Conservation (phyloP, 1,139 yeast genomes). For the Yamadazyma pseudoaaseri region DNA sequence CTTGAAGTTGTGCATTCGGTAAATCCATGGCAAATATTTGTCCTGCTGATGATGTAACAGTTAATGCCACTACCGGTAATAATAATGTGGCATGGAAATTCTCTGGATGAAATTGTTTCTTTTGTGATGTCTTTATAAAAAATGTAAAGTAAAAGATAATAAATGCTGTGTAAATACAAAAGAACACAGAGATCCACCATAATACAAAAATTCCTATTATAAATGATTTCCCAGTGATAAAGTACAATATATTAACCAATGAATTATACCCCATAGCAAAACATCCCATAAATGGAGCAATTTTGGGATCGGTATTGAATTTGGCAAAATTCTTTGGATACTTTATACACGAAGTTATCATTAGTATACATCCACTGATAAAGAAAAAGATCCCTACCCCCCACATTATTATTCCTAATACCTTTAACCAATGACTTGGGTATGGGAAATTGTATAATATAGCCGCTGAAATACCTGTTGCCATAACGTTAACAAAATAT, state of each 20-base stretch:
- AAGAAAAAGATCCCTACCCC: slow-evolving; percentile 53
- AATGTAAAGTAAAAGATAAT: slow-evolving; percentile 47
- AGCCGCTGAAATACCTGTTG: slow-evolving; percentile 69
- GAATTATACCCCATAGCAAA: slow-evolving; percentile 77
- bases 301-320: slow-evolving; percentile 44
- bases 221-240: slow-evolving; percentile 34
- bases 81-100: slow-evolving; percentile 47
- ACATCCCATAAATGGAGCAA: slow-evolving; percentile 70
- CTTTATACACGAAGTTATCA: slow-evolving; percentile 35
- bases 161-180: slow-evolving; percentile 59
- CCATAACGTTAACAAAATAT: slow-evolving; percentile 80
- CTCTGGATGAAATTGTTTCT: slow-evolving; percentile 21
- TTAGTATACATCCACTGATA: slow-evolving; percentile 33
- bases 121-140: slow-evolving; percentile 25
- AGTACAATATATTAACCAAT: slow-evolving; percentile 52
- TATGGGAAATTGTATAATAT: slow-evolving; percentile 67
- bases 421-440: slow-evolving; percentile 56
- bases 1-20: slow-evolving; percentile 39
- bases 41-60: slow-evolving; percentile 72
- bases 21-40: slow-evolving; percentile 47
- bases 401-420: slow-evolving; percentile 56
- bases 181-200: slow-evolving; percentile 65
- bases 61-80: slow-evolving; percentile 73
- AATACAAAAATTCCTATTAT: slow-evolving; percentile 50
- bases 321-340: slow-evolving; percentile 31